Base-by-base conservation (phyloP, 2,329 filamentous ascomycete genomes). In the Leptodontidium sp. region DNA sequence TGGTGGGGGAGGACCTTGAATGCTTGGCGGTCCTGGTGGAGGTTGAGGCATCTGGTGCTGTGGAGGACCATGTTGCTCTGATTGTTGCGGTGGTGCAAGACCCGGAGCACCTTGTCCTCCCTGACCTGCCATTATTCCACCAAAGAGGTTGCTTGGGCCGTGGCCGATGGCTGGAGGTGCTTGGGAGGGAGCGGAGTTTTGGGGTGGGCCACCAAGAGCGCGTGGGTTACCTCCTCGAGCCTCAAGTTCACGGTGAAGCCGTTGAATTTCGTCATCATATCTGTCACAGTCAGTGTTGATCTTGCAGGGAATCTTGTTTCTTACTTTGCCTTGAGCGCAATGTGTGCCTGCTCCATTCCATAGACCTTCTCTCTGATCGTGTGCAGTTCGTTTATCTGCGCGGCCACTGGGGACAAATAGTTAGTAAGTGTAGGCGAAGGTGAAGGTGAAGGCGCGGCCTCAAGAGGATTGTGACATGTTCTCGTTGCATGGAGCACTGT, bases 371-470 rank as follows among this genome's bases (percentile, higher is more conserved):
- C 91, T 72, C 94, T 88, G 61, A 99, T 93, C 77, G 97, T 88
- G 79, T 97, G 93, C 87, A 98, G 96, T 82, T 99, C 96, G 77
- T 95, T 91, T 73, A 98, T 91, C 80, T 99, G 96, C 61, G 90
- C 88, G 68, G 93, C 90, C 78, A 98, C 96, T 98, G 80, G 7
- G 32, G 43, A 32, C 11, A 9, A 9, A 40, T 3, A 21, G 40
- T 55, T 17, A 63, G 65, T n/a, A 59, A 49, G 11, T 45, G 65
- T 35, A n/a, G 12, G 11, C 35, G 35, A 15, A 40, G 38, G n/a
- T 49, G n/a, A 55, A n/a, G 49, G 38, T 49, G n/a, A 55, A n/a
- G 49, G 38, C 38, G 38, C 38, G 9, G 38, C 15, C 8, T 17
- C 26, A 55, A n/a, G 4, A 17, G 17, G 15, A 38, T 35, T 21